phyloP scores from a whole-genome alignment of 2,329 filamentous ascomycete genomes.

The Sphaerulina populicola region DNA sequence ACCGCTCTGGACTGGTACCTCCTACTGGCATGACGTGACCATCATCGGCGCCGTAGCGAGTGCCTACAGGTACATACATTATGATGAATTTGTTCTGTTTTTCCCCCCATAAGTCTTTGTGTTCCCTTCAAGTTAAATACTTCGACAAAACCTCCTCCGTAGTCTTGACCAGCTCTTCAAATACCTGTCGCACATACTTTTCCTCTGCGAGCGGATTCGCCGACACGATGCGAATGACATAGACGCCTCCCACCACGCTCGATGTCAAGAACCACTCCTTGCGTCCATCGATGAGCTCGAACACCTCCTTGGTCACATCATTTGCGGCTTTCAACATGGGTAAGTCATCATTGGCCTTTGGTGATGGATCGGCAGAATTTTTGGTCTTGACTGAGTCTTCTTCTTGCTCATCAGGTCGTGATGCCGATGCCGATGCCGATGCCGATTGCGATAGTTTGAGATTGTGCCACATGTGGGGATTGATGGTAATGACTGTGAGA shows the following conservation, averaged over 20 bases:
- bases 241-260: conserved; percentile 61
- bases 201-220: conserved; percentile 62
- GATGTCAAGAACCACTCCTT: conserved; percentile 79
- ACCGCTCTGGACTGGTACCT: too few species aligned
- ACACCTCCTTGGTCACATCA: conserved; percentile 62
- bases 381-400: conserved; percentile 23
- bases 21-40: conserved; percentile 57
- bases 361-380: not conserved
- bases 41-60: conserved; percentile 83
- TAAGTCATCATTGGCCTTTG: conserved; percentile 24
- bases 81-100: too few species aligned
- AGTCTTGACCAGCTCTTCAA: conserved; percentile 60
- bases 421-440: conserved; percentile 23
- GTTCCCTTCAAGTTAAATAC: not conserved
- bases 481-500: conserved; percentile 66
- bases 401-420: conserved; percentile 19
- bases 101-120: too few species aligned
- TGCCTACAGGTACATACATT: too few species aligned
- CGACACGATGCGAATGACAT: conserved; percentile 74
- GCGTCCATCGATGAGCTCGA: conserved; percentile 62
- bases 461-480: conserved; percentile 33
- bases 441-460: conserved; percentile 30
- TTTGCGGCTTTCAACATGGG: conserved; percentile 52
- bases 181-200: conserved; percentile 62
- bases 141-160: conserved; percentile 48